Percentiles rank a stretch among this genome's conserved stretches.
phyloP scores from a whole-genome alignment of 1,284 basidiomycete species.

The Hemileia vastatrix region DNA sequence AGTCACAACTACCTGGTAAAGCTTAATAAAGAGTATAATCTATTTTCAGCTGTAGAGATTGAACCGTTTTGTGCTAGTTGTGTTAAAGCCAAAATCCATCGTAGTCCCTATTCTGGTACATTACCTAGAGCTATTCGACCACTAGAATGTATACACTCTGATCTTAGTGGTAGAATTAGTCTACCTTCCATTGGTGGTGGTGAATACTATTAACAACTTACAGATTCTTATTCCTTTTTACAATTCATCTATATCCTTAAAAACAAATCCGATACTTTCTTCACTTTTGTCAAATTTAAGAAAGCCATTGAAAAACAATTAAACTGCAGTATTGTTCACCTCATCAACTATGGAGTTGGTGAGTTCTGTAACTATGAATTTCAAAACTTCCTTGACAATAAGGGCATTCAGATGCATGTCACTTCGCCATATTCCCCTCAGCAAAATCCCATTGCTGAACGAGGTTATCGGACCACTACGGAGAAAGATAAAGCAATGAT shows the following conservation, averaged over 20 bases:
- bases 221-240: background rate
- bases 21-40: no score
- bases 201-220: background rate
- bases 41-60: no score
- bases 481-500: no score
- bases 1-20: no score
- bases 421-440: background rate
- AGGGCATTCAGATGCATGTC: background rate
- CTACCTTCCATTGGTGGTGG: background rate
- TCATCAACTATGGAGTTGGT: background rate
- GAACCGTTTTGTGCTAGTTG: no score
- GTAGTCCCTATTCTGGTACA: background rate
- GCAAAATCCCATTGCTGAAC: background rate
- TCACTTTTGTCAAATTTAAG: no score
- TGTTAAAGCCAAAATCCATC: no score
- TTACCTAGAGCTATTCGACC: background rate
- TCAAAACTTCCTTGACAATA: background rate
- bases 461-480: no score
- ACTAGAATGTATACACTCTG: background rate
- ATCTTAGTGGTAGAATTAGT: background rate
- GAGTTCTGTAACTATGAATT: background rate
- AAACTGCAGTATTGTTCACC: background rate
- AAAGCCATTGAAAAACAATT: no score
- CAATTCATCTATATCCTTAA: background rate
- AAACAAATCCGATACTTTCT: background rate